Base-by-base conservation (phyloP, 306 rosid species). In the Quercus gilva region DNA sequence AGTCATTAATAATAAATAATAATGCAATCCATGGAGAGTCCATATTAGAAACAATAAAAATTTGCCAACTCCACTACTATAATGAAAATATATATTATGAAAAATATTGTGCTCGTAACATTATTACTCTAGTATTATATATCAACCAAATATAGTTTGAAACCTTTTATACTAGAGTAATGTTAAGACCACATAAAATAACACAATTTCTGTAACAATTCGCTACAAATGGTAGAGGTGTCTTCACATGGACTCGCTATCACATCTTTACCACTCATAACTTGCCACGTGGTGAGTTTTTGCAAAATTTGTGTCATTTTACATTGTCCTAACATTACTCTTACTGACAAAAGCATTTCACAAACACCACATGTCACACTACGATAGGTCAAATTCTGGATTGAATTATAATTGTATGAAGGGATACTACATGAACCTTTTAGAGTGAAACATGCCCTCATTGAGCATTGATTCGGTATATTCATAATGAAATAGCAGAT, bases 361-460 rank as follows among this genome's bases (percentile, higher is more conserved):
- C 82, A 77, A 74, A 59, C 56, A 8, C 58, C 79, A 82, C 25
- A n/a, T 59, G 71, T 56, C 26, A 29, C 6, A 4, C 52, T 18
- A 25, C n/a, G 6, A 49, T 49, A 35, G 61, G 61, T 25, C 7
- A 6, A 57, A 79, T 43, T 43, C 17, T 20, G 18, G 69, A 68
- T 4, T 21, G 14, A 17, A 8, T 11, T 8, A 19, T 17, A n/a
- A 73, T 55, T 74, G 51, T 37, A 31, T 20, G 73, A 60, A 5
- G 5, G 19, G 12, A 43, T 72, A 26, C 20, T 26, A 74, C 5
- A 59, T 25, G 20, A 65, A 74, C 52, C 18, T 4, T 13, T 72
- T 43, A 49, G 11, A 53, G 76, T 73, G 87, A 85, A 85, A 61
- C 74, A 64, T 41, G 76, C 82, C 85, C 82, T 81, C 79, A 87